These are phyloP conservation scores for Truncatella angustata DNA, from an alignment of 2,329 filamentous ascomycete species.

Conservation along the genomic window DNA sequence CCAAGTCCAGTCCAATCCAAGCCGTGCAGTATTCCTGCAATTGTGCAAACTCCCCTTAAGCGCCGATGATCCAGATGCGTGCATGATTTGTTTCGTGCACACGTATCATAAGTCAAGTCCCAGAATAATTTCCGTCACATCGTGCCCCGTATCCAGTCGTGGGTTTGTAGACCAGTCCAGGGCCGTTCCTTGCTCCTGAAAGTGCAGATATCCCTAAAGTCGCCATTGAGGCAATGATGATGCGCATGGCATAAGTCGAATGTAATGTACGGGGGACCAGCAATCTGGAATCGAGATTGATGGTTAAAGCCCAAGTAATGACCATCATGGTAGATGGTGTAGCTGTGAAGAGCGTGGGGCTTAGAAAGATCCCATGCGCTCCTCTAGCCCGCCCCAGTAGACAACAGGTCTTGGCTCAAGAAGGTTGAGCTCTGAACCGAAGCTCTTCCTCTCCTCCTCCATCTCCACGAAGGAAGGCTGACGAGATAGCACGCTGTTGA, in stretches of 20 bases:
- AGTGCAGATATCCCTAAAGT: conserved; percentile 2
- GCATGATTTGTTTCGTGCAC: neutral
- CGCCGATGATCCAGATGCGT: neutral
- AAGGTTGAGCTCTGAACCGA: conserved; percentile 51
- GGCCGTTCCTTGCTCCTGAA: conserved; percentile 4
- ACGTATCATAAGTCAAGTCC: neutral
- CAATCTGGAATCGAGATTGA: neutral
- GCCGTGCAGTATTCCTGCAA: neutral
- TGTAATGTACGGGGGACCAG: neutral
- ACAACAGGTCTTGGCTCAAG: conserved; percentile 62
- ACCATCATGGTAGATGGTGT: neutral
- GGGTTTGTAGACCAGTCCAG: conserved; percentile 9
- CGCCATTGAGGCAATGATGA: neutral
- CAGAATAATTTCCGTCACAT: conserved; percentile 7
- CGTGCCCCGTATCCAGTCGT: conserved; percentile 9
- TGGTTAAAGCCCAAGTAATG: neutral
- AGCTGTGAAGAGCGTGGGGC: neutral
- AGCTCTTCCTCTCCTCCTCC: conserved; percentile 55
- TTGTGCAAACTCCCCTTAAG: neutral
- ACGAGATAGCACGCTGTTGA: conserved; percentile 59
- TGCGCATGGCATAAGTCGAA: conserved; percentile 2
- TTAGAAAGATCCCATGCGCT: conserved; percentile 49
- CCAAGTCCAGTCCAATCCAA: neutral
- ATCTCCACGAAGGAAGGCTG: conserved; percentile 56
- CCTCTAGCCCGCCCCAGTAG: conserved; percentile 63